Evolutionary conservation across 441 rosid genomes (phyloP).

Genomic region (Syzygium malaccense): DNA sequence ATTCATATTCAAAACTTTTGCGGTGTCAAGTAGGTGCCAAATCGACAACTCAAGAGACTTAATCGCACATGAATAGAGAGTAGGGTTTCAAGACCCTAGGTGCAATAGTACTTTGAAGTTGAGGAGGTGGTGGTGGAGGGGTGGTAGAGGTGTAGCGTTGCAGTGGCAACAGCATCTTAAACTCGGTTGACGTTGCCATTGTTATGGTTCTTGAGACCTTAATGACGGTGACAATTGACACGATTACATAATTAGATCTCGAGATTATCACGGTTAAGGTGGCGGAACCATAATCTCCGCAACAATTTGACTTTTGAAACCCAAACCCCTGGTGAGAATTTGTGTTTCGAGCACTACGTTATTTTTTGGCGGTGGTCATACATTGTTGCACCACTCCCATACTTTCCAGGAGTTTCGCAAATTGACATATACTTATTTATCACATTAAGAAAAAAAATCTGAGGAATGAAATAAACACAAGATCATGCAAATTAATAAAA

Average conservation of each 20-base stretch:
- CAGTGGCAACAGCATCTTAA: not conserved
- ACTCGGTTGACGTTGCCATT: not conserved
- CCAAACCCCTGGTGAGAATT: not conserved
- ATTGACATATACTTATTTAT: not conserved
- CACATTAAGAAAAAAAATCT: not conserved
- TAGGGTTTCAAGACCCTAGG: too few species aligned
- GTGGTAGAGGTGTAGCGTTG: not conserved
- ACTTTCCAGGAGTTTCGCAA: not conserved
- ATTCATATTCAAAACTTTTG: too few species aligned
- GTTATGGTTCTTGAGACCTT: not conserved
- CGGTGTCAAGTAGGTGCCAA: too few species aligned
- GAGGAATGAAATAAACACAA: not conserved
- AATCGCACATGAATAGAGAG: too few species aligned
- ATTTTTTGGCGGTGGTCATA: not conserved
- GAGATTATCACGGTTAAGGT: not conserved
- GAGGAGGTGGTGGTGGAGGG: not conserved
- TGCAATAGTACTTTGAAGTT: not conserved
- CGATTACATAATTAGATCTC: not conserved
- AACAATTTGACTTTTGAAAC: not conserved
- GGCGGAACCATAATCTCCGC: too few species aligned
- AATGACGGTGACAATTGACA: not conserved
- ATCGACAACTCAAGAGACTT: too few species aligned
- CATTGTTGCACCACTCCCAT: not conserved
- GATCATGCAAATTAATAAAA: not conserved
- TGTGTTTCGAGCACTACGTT: not conserved